These are phyloP conservation scores for Microdochium bolleyi DNA, from an alignment of 2,329 filamentous ascomycete species.

Conservation along the genomic window DNA sequence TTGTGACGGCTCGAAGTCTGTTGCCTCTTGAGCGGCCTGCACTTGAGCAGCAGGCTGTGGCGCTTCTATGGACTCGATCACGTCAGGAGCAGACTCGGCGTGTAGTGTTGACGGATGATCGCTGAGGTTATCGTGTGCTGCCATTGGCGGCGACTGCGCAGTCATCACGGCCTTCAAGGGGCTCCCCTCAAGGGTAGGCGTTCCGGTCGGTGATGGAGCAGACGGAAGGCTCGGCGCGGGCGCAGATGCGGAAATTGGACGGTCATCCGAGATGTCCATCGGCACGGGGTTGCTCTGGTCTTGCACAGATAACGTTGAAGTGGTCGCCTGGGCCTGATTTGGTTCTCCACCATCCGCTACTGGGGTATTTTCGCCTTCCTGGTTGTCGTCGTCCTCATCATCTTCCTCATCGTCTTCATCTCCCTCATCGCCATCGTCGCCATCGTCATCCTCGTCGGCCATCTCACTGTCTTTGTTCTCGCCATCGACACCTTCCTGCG, in stretches of 20 bases:
- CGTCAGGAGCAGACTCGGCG: conserved; percentile 3
- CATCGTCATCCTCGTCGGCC: conserved; percentile 42
- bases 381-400: conserved; percentile 33
- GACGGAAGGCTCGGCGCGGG: conserved; percentile 17
- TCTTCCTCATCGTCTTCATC: conserved; percentile 36
- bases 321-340: background rate
- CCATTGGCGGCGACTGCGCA: conserved; percentile 26
- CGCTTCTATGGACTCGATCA: conserved; percentile 1
- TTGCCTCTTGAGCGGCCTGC: too few species aligned
- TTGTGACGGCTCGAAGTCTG: background rate
- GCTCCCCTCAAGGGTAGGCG: conserved; percentile 32
- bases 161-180: conserved; percentile 44
- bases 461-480: conserved; percentile 42
- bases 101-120: conserved; percentile 4
- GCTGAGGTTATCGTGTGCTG: background rate
- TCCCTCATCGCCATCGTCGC: conserved; percentile 38
- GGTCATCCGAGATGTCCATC: background rate
- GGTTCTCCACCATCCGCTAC: background rate
- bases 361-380: conserved; percentile 5
- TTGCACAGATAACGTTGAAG: background rate
- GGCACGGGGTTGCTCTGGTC: background rate
- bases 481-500: conserved; percentile 33
- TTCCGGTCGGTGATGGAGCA: background rate
- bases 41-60: background rate
- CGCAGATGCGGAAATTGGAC: conserved; percentile 14